Evolutionary conservation across 2,329 filamentous ascomycete genomes (phyloP), one percentile per base, ranked within the genome.

Genomic region (Verticillium alfalfae): DNA sequence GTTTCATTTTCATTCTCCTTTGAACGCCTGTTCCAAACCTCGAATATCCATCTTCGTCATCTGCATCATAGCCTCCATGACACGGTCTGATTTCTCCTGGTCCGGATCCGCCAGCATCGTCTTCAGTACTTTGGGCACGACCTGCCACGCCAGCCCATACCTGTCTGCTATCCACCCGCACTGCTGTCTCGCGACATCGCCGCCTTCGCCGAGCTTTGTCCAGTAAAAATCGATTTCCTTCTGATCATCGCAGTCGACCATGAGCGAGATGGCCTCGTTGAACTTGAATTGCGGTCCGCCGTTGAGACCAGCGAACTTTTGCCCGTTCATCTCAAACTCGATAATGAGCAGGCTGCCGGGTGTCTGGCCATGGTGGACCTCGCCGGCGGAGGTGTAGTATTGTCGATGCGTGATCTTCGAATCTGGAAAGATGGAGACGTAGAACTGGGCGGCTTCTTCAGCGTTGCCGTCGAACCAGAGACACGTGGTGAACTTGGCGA

Each of bases 191-290:
- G 67, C 63, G 63, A 67, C 67, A 57, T 78, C 74, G 1, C 75
- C 77, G 3, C 75, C 78, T 57, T 76, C 74, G 9, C 70, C 63
- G 34, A 82, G 71, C 69, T 72, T 76, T 13, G 71, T 72, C 77
- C 77, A 82, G 67, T 77, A 81, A 64, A 79, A 73, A 62, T 82
- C 79, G 26, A 82, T 70, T 66, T 82, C 79, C 0, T 68, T 75
- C 69, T 82, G 79, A 66, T 76, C 70, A 54, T 75, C 72, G 71
- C 79, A 81, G 57, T 74, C 69, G 66, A 81, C 70, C 67, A 76
- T 73, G 67, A 82, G 75, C 1, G 76, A 79, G 22, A 79, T 66
- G 39, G 79, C 76, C 37, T 73, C 72, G 65, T 62, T 77, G 67
- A 76, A 76, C 26, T 72, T 71, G 71, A 75, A 77, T 2, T 70